Evolutionary conservation across 1,284 basidiomycete species (phyloP).

Genomic region (Pseudozyma sp.): DNA sequence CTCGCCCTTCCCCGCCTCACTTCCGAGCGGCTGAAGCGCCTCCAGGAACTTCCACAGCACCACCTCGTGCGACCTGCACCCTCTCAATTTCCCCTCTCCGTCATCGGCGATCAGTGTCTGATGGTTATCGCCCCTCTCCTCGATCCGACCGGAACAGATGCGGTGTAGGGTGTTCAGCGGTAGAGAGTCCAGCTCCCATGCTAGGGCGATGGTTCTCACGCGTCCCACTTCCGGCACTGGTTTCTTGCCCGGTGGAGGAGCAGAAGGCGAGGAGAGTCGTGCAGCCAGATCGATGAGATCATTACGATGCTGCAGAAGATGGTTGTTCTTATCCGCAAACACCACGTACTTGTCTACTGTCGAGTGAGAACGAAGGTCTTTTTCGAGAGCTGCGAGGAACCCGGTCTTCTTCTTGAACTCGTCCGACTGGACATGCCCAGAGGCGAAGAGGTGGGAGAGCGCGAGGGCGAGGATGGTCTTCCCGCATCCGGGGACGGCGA

Average conservation of each 20-base stretch:
- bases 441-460: constrained; percentile 81
- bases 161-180: constrained; percentile 56
- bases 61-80: constrained; percentile 75
- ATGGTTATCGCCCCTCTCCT: constrained; percentile 60
- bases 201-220: constrained; percentile 57
- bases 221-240: constrained; percentile 17
- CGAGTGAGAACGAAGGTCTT: constrained; percentile 40
- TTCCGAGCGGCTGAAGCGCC: constrained; percentile 76
- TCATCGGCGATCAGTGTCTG: constrained; percentile 57
- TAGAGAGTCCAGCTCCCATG: constrained; percentile 51
- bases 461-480: constrained; percentile 90
- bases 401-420: constrained; percentile 83
- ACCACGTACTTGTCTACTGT: constrained; percentile 26
- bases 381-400: constrained; percentile 81
- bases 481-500: constrained; percentile 94
- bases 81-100: neutral
- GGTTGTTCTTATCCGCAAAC: constrained; percentile 67
- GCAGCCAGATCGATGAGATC: constrained; percentile 55
- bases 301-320: constrained; percentile 63
- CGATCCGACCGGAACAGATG: constrained; percentile 53
- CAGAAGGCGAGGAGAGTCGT: constrained; percentile 13
- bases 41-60: constrained; percentile 81
- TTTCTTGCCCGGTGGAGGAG: constrained; percentile 1
- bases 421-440: constrained; percentile 84
- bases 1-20: constrained; percentile 58